phyloP scores from a whole-genome alignment of 2,329 filamentous ascomycete species.

The Aspergillus brunneoviolaceus region DNA sequence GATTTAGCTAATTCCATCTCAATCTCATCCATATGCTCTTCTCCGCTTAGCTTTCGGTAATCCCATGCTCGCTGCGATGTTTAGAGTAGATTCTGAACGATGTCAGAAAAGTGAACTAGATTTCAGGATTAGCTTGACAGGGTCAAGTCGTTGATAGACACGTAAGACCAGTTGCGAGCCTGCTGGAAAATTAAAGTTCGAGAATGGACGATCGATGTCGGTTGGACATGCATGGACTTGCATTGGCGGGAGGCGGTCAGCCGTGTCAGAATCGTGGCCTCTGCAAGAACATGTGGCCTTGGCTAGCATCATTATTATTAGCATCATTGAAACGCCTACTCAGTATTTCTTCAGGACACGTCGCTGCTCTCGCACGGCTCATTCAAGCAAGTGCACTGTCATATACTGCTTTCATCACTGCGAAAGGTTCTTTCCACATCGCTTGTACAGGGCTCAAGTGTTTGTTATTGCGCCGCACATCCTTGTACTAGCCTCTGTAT shows the following conservation, averaged over 20 bases:
- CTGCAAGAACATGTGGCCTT: conserved; percentile 37
- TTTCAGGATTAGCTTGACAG: not conserved
- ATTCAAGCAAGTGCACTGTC: not conserved
- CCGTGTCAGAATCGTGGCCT: conserved; percentile 28
- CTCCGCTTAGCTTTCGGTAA: not conserved
- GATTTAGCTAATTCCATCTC: not conserved
- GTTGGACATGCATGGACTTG: not conserved
- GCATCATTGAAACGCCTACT: conserved; percentile 4
- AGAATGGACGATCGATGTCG: not conserved
- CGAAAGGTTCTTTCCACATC: not conserved
- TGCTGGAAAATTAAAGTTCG: not conserved
- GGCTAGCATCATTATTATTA: conserved; percentile 14
- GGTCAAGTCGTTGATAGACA: not conserved
- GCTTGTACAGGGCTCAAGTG: not conserved
- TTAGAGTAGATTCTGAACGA: too few relatives aligned
- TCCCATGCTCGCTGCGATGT: not conserved
- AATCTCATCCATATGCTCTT: not conserved
- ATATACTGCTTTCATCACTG: not conserved
- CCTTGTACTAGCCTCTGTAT: not conserved
- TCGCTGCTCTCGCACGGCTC: conserved; percentile 2
- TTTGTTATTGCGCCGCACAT: not conserved
- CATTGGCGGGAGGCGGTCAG: conserved; percentile 35
- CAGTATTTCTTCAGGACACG: conserved; percentile 10
- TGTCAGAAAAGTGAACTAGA: too few relatives aligned
- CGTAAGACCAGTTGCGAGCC: conserved; percentile 1